Percentiles rank a stretch among this genome's conserved stretches.
Conservation (phyloP, 345 rosid genomes). For the Citrus hindsii region DNA sequence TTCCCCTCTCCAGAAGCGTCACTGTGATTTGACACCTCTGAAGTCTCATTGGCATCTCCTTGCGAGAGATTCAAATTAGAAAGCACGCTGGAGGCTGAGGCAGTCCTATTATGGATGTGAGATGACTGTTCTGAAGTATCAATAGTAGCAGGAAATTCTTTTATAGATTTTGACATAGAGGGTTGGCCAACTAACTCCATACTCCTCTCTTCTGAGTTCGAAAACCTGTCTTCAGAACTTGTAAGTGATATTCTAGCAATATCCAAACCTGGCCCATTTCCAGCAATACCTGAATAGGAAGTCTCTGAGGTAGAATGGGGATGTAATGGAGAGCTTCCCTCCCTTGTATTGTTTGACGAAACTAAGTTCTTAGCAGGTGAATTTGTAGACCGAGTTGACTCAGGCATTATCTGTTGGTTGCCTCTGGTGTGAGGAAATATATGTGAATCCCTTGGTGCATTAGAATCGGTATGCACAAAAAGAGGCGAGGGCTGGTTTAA, state of each 20-base stretch:
- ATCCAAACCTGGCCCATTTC: conserved; percentile 49
- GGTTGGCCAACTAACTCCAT: conserved; percentile 40
- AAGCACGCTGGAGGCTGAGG: conserved; percentile 49
- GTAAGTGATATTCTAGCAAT: conserved; percentile 43
- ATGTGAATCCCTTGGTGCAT: conserved; percentile 28
- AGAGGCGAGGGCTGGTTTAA: conserved; percentile 58
- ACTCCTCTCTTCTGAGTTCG: conserved; percentile 42
- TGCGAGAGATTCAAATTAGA: conserved; percentile 48
- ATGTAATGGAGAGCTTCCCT: conserved; percentile 58
- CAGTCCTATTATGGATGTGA: conserved; percentile 55
- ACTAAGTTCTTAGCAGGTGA: conserved; percentile 39
- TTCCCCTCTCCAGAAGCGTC: conserved; percentile 82
- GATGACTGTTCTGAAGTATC: conserved; percentile 35
- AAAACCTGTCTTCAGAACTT: conserved; percentile 49
- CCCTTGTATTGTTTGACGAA: conserved; percentile 34
- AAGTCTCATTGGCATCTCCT: conserved; percentile 56
- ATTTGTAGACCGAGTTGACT: conserved; percentile 42
- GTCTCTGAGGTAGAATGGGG: conserved; percentile 54
- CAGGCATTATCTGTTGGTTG: conserved; percentile 42
- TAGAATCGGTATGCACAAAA: conserved; percentile 49
- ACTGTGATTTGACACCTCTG: conserved; percentile 55
- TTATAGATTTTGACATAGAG: conserved; percentile 50
- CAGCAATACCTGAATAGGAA: conserved; percentile 45
- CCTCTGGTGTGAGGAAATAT: conserved; percentile 29
- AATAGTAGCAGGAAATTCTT: conserved; percentile 37